Base-by-base conservation (phyloP, 2,329 filamentous ascomycete genomes). In the Phialophora expanda region DNA sequence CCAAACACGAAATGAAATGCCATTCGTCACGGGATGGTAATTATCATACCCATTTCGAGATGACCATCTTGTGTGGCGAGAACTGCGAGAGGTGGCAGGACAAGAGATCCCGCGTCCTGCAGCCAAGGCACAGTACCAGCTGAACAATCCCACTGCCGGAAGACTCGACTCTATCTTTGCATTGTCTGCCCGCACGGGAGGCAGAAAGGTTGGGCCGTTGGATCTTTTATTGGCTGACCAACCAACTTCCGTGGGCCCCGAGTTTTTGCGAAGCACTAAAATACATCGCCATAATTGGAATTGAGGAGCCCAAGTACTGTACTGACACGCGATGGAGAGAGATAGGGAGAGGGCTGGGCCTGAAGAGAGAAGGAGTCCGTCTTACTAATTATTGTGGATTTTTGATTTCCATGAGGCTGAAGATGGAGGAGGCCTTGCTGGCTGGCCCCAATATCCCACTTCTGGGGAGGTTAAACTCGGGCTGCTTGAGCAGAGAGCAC, bases 381-480 rank as follows among this genome's bases (percentile, higher is more conserved):
- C 48, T 51, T 51, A 22, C 48, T n/a, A 44, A 6, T n/a, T n/a
- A 3, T 4, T 26, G 20, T 51, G 20, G 48, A 3, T 14, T 51
- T 51, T 22, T 1, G 48, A 17, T 12, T 51, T 14, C 9, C 48
- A 51, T 51, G 48, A 26, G 48, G 48, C 48, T 51, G 48, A 51
- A 28, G 48, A 14, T 8, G 9, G 24, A 17, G 20, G 22, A 51
- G 22, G 48, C 48, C 22, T 14, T 28, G 48, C 24, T 28, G 20
- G 48, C n/a, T 44, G 48, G 48, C 48, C 48, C 26, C 48, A 26
- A 50, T 5, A 51, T 51, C 9, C 48, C 48, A 51, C 17, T 9
- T 2, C 48, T 22, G 48, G 48, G 8, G 17, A 2, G 8, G 38
- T 20, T 17, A 3, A n/a, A 6, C 5, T 6, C n/a, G 17, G 30